These are phyloP conservation scores for Debaryomyces tyrocola DNA, from an alignment of 805 yeast genomes.

Conservation along the genomic window DNA sequence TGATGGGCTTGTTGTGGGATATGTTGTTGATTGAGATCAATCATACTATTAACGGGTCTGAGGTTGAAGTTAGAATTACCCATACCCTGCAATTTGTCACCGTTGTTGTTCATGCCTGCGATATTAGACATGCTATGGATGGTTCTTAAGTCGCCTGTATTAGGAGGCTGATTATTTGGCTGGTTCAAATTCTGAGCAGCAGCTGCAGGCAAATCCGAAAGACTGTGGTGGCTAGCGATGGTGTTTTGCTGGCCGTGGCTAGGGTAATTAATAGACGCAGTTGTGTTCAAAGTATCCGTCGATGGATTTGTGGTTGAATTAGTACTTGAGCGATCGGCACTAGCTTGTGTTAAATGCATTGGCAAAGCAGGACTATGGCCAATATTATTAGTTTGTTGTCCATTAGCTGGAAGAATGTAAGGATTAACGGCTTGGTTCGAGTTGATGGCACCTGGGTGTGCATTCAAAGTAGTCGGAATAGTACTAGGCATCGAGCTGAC, in stretches of 20 bases:
- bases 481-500: conserved; percentile 36
- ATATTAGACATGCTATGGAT: conserved; percentile 30
- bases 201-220: conserved; percentile 23
- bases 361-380: conserved; percentile 3
- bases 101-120: conserved; percentile 12
- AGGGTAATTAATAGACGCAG: conserved; percentile 7
- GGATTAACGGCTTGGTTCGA: conserved; percentile 2
- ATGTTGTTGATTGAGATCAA: conserved; percentile 25
- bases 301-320: conserved; percentile 2
- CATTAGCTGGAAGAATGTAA: neutral
- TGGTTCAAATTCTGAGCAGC: conserved; percentile 10
- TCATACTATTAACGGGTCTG: conserved; percentile 33
- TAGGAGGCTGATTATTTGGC: neutral
- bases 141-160: conserved; percentile 18
- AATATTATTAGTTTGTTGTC: neutral
- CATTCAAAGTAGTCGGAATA: conserved; percentile 37
- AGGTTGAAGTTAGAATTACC: conserved; percentile 11
- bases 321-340: neutral
- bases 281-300: conserved; percentile 3
- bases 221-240: conserved; percentile 22
- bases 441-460: conserved; percentile 1
- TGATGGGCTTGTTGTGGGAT: conserved; percentile 3
- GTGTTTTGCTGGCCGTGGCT: conserved; percentile 1
- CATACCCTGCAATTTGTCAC: conserved; percentile 6
- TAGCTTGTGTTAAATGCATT: neutral